Evolutionary conservation across 164 flowering plant genomes (phyloP).

Genomic region (Buxus sempervirens): DNA sequence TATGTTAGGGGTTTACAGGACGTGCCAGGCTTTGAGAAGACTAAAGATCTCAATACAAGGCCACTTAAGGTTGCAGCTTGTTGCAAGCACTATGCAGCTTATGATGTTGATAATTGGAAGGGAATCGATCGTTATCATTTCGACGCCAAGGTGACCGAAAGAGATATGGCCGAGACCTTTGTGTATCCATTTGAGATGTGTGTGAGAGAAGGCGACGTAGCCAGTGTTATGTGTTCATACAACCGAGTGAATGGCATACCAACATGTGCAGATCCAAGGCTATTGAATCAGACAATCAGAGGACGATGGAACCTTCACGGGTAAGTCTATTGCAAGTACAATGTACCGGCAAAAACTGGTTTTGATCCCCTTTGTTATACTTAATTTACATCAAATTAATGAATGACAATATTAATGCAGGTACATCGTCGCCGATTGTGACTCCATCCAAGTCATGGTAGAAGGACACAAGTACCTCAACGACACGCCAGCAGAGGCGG

Average conservation of each 20-base stretch:
- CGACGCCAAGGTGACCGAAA: conserved; percentile 9
- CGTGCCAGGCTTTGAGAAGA: conserved; percentile 9
- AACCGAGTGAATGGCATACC: conserved; percentile 17
- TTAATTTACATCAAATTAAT: no score
- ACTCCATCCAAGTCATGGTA: conserved; percentile 23
- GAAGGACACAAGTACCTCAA: conserved; percentile 15
- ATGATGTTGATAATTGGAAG: conserved; percentile 26
- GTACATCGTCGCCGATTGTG: conserved; percentile 31
- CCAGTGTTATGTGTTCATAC: conserved; percentile 15
- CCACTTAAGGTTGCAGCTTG: conserved; percentile 28
- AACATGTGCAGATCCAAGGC: conserved; percentile 16
- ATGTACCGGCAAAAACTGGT: no score
- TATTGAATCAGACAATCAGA: conserved; percentile 1
- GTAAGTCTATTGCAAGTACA: not conserved
- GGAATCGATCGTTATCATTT: conserved; percentile 11
- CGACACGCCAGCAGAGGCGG: conserved; percentile 16
- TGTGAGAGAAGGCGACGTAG: conserved; percentile 10
- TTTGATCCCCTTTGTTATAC: no score
- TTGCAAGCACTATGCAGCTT: conserved; percentile 27
- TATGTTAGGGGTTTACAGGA: conserved; percentile 28
- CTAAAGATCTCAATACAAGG: conserved; percentile 10
- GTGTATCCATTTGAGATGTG: conserved; percentile 6
- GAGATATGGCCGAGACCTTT: conserved; percentile 12
- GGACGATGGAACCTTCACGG: conserved; percentile 4
- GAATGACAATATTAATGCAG: not conserved